Conservation (phyloP, 1,139 yeast genomes). For the Debaryomyces singareniensis region DNA sequence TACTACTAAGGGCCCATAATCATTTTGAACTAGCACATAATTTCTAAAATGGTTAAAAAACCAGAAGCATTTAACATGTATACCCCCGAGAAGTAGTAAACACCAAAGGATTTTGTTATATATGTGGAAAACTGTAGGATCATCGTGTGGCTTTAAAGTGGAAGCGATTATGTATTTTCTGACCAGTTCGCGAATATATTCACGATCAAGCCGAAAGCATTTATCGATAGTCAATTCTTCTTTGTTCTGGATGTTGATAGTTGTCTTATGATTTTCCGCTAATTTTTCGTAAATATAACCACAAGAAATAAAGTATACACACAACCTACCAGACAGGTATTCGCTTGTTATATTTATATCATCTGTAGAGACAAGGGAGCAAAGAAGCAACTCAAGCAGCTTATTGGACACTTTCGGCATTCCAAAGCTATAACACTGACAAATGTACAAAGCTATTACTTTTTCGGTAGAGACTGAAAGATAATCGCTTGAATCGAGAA, state of each 20-base stretch:
- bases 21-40: conserved; percentile 16
- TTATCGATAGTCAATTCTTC: conserved; percentile 1
- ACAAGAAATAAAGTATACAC: conserved; percentile 12
- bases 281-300: conserved; percentile 16
- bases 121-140: conserved; percentile 21
- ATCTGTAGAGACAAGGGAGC: conserved; percentile 6
- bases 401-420: conserved; percentile 8
- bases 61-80: conserved; percentile 36
- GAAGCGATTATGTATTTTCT: conserved; percentile 26
- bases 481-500: conserved; percentile 9
- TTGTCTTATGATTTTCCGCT: conserved; percentile 7
- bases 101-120: conserved; percentile 35
- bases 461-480: conserved; percentile 10
- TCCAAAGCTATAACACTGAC: conserved; percentile 13
- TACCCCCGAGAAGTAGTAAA: conserved; percentile 36
- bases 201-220: conserved; percentile 7
- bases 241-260: conserved; percentile 7
- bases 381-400: conserved; percentile 8
- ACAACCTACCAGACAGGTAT: conserved; percentile 11
- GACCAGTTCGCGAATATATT: conserved; percentile 21
- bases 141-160: conserved; percentile 24
- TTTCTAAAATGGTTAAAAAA: conserved; percentile 27
- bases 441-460: conserved; percentile 9
- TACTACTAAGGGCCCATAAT: conserved; percentile 17
- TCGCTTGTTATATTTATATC: conserved; percentile 10